Percentiles rank a stretch among this genome's conserved stretches.
phyloP scores from a whole-genome alignment of 495 filamentous ascomycete species.

The Neurospora sp. region DNA sequence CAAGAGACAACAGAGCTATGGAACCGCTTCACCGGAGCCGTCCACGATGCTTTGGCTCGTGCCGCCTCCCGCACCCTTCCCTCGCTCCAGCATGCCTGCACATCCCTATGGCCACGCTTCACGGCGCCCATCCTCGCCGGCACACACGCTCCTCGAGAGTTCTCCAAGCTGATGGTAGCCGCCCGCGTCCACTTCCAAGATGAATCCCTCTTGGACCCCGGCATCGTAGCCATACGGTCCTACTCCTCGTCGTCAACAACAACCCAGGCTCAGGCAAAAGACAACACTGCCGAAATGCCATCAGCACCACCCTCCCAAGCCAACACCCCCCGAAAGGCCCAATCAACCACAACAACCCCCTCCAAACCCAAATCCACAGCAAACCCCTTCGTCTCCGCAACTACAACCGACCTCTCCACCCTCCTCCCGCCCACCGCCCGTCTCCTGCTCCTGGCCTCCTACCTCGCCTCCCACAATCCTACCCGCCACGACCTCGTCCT shows the following conservation, averaged over 20 bases:
- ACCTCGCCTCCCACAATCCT: conserved; percentile 84
- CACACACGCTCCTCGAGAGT: conserved; percentile 61
- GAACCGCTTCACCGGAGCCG: conserved; percentile 61
- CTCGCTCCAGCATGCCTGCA: conserved; percentile 44
- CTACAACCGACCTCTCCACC: conserved; percentile 20
- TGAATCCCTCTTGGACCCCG: conserved; percentile 59
- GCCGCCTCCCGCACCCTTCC: conserved; percentile 55
- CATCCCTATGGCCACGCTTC: conserved; percentile 60
- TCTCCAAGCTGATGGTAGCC: conserved; percentile 66
- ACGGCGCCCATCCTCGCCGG: conserved; percentile 54
- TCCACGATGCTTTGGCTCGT: conserved; percentile 63
- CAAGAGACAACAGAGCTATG: conserved; percentile 55
- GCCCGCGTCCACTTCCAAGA: conserved; percentile 67
- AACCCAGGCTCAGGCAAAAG: background rate
- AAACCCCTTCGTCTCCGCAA: conserved; percentile 4
- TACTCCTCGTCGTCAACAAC: background rate
- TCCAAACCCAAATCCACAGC: background rate
- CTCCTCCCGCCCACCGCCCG: conserved; percentile 73
- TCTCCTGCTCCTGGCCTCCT: conserved; percentile 73
- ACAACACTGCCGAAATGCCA: conserved; percentile 1
- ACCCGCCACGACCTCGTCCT: conserved; percentile 65
- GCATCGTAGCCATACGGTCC: conserved; percentile 42
- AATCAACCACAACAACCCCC: conserved; percentile 2
- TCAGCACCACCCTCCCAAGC: conserved; percentile 8
- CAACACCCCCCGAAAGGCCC: background rate